A percentile compares a stretch with the other conserved stretches of the same genome.
These are phyloP conservation scores for Starmerella floricola DNA, from an alignment of 805 yeast genomes.

Conservation along the genomic window DNA sequence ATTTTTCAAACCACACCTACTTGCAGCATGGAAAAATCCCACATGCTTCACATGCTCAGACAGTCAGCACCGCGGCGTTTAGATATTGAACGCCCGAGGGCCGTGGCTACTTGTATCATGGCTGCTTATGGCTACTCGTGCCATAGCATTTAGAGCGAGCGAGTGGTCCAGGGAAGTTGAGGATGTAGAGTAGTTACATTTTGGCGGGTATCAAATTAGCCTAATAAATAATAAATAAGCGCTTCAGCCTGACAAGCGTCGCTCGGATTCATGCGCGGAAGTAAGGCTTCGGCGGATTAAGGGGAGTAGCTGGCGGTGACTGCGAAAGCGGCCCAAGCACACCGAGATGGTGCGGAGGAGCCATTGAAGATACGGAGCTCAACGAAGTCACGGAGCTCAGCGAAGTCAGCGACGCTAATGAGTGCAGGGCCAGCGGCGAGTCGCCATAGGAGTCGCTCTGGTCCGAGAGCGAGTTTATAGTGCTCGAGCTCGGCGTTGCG, in stretches of 20 bases:
- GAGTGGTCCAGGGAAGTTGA: too few species aligned
- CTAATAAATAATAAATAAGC: constrained; percentile 5
- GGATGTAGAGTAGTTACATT: too few species aligned
- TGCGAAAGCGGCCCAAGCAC: constrained; percentile 12
- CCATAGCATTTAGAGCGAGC: too few species aligned
- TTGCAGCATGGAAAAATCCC: too few species aligned
- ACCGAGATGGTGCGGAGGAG: constrained; percentile 8
- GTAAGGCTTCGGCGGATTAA: constrained; percentile 21
- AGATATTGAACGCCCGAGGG: neutral
- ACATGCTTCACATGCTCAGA: neutral
- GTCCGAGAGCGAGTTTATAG: neutral
- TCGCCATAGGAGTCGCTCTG: constrained; percentile 10
- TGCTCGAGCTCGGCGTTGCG: constrained; percentile 16
- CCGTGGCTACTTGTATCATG: too few species aligned
- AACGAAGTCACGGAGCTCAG: constrained; percentile 17
- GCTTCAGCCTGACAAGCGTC: too few species aligned
- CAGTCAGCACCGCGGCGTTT: neutral
- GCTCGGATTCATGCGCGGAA: constrained; percentile 17
- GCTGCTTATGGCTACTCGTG: too few species aligned
- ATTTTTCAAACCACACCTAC: too few species aligned
- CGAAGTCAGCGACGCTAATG: constrained; percentile 17
- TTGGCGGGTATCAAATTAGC: neutral
- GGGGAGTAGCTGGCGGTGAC: constrained; percentile 23
- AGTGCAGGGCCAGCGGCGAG: constrained; percentile 18
- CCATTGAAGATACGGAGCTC: constrained; percentile 8